Percentiles rank a stretch among this genome's conserved stretches.
Evolutionary conservation across 2,329 filamentous ascomycete species (phyloP).

Genomic region (Penicillium sp.): DNA sequence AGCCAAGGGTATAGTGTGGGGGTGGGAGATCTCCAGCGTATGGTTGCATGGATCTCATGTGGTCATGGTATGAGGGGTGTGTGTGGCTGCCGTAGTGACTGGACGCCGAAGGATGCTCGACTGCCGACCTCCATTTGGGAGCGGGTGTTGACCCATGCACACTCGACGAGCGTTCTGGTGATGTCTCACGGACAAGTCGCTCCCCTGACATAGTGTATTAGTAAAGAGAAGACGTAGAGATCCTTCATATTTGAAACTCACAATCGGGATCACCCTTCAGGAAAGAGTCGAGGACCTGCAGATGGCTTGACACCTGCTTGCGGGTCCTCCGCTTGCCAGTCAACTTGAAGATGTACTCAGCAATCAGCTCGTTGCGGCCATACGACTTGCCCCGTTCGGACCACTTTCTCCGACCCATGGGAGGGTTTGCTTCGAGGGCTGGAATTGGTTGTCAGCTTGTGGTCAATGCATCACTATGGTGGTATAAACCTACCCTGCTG

Average conservation of each 20-base stretch:
- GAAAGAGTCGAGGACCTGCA: conserved; percentile 61
- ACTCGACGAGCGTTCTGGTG: conserved; percentile 33
- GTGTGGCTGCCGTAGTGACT: conserved; percentile 31
- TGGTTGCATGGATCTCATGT: conserved; percentile 33
- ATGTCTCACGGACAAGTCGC: conserved; percentile 40
- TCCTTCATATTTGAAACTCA: conserved; percentile 34
- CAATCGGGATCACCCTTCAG: conserved; percentile 54
- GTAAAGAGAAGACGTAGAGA: not conserved
- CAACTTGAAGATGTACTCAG: conserved; percentile 56
- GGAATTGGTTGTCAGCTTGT: conserved; percentile 21
- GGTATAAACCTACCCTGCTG: conserved; percentile 43
- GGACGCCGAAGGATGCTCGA: conserved; percentile 32
- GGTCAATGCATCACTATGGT: not conserved
- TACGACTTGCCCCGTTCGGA: conserved; percentile 53
- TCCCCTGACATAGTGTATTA: conserved; percentile 32
- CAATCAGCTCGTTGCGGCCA: conserved; percentile 63
- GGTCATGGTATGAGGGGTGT: conserved; percentile 33
- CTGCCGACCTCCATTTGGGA: conserved; percentile 35
- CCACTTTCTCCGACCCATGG: conserved; percentile 59
- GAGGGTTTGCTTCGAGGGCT: conserved; percentile 56
- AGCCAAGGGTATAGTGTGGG: conserved; percentile 36
- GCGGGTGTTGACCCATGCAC: conserved; percentile 34
- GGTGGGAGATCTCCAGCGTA: conserved; percentile 37
- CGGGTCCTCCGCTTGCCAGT: conserved; percentile 55
- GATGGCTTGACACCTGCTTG: conserved; percentile 65